These are phyloP conservation scores for Ophiorrhiza pumila DNA, from an alignment of 257 asterid genomes.

Conservation along the genomic window DNA sequence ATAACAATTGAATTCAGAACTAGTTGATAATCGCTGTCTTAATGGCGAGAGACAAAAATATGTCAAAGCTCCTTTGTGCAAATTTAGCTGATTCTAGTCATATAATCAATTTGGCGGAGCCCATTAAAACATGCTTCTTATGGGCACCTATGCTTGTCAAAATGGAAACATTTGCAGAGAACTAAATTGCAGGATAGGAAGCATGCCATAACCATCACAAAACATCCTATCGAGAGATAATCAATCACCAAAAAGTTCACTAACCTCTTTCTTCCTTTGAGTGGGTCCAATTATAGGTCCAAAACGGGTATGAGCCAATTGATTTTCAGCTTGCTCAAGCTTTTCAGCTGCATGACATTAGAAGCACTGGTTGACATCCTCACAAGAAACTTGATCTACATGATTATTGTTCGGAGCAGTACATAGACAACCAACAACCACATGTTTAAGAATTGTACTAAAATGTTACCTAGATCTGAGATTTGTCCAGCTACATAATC, in stretches of 20 bases:
- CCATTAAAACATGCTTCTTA: neutral
- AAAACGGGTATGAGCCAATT: constrained; percentile 78
- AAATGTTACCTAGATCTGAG: constrained; percentile 82
- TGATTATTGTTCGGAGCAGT: neutral
- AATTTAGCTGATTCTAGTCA: neutral
- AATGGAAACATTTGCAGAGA: neutral
- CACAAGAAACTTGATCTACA: neutral
- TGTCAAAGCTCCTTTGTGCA: neutral
- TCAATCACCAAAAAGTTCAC: constrained; percentile 9
- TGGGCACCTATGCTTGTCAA: neutral
- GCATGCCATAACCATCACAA: neutral
- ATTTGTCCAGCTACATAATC: constrained; percentile 98
- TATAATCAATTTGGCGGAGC: no score
- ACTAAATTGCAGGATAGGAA: neutral
- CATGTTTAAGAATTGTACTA: neutral
- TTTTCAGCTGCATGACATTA: constrained; percentile 71
- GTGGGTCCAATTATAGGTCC: constrained; percentile 69
- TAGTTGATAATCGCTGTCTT: neutral
- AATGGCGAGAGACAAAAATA: neutral
- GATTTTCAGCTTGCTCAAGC: constrained; percentile 97
- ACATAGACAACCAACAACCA: neutral
- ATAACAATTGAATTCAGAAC: neutral
- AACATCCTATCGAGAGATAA: neutral
- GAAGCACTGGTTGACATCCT: constrained; percentile 13
- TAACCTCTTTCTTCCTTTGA: constrained; percentile 88